Percentiles rank a stretch among this genome's conserved stretches.
Conservation (phyloP, 169 alveolate species). For the Eimeria mitis region DNA sequence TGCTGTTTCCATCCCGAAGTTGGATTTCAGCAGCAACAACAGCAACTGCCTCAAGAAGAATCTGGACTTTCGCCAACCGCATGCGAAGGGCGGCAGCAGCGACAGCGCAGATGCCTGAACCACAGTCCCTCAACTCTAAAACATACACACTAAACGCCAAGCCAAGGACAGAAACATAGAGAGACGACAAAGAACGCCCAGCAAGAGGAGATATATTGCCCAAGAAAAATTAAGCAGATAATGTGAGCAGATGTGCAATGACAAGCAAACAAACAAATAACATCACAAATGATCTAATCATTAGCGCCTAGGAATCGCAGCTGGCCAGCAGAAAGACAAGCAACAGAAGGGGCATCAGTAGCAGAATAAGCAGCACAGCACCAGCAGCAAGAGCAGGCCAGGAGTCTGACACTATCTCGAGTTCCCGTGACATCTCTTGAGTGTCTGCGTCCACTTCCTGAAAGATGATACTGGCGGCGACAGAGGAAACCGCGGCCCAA, state of each 20-base stretch:
- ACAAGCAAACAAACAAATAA: background rate
- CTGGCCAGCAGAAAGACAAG: background rate
- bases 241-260: too few species aligned
- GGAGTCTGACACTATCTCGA: background rate
- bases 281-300: background rate
- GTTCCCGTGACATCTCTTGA: background rate
- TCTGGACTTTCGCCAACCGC: background rate
- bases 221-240: background rate
- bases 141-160: background rate
- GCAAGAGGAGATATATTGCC: background rate
- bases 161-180: background rate
- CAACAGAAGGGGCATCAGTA: background rate
- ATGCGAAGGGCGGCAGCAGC: constrained; percentile 64
- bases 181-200: too few species aligned
- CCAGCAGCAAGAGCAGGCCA: background rate
- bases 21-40: background rate
- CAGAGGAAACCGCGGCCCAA: constrained; percentile 30
- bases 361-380: background rate
- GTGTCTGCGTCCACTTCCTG: background rate
- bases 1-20: background rate
- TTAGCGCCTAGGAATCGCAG: background rate
- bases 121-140: background rate
- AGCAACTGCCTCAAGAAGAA: background rate
- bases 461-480: background rate
- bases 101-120: constrained; percentile 56